phyloP scores from a whole-genome alignment of 345 rosid genomes.

The Sonneratia alba region DNA sequence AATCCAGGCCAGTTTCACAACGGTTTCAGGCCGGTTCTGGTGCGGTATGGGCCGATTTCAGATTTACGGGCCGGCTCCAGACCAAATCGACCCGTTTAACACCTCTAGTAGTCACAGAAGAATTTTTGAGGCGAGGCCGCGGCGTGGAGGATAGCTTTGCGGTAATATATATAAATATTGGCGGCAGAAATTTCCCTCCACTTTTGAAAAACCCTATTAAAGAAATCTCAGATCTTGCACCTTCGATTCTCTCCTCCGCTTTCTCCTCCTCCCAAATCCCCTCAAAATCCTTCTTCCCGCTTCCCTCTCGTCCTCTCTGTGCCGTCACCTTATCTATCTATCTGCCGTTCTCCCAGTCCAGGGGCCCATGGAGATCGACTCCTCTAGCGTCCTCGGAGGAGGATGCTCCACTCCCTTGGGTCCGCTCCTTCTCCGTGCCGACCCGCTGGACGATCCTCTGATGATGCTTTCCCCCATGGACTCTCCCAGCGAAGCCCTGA shows the following conservation, averaged over 20 bases:
- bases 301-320: background rate
- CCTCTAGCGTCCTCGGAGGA: background rate
- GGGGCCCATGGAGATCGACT: background rate
- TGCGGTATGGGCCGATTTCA: no score
- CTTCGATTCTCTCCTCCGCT: background rate
- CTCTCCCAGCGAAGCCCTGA: background rate
- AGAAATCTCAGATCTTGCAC: background rate
- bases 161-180: background rate
- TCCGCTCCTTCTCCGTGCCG: no score
- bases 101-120: background rate
- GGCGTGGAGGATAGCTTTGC: background rate
- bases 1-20: no score
- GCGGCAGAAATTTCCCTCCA: constrained; percentile 13
- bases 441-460: no score
- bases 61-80: no score
- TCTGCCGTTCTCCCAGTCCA: no score
- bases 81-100: no score
- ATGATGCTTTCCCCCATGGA: background rate
- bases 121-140: background rate
- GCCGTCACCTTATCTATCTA: background rate
- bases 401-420: background rate
- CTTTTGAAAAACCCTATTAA: constrained; percentile 2
- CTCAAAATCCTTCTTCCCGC: background rate
- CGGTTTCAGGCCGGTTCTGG: no score
- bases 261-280: background rate